These are phyloP conservation scores for Penicillium sp. DNA, from an alignment of 2,329 filamentous ascomycete genomes.

Conservation along the genomic window DNA sequence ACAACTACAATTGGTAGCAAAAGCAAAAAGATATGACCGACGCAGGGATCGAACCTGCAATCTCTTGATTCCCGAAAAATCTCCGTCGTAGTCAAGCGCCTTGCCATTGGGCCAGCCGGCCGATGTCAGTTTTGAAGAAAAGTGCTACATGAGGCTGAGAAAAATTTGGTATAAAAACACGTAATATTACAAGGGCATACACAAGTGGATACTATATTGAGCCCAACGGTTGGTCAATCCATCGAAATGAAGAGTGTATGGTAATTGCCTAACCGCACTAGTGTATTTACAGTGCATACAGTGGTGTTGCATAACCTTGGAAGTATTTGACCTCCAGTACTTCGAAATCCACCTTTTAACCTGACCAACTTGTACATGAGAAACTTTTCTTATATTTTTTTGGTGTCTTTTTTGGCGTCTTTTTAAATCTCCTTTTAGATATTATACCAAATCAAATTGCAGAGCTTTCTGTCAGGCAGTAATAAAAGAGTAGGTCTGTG, in stretches of 20 bases:
- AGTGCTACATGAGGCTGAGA: background rate
- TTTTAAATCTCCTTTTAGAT: too few relatives aligned
- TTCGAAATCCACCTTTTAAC: too few relatives aligned
- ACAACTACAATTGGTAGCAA: background rate
- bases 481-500: too few relatives aligned
- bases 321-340: too few relatives aligned
- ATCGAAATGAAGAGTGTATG: background rate
- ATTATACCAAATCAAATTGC: too few relatives aligned
- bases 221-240: background rate
- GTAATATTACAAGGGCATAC: background rate
- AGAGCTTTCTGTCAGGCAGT: too few relatives aligned
- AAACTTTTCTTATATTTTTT: too few relatives aligned
- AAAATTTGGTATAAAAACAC: background rate
- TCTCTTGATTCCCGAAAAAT: constrained; percentile 49
- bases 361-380: too few relatives aligned
- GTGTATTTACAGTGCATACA: too few relatives aligned
- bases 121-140: background rate
- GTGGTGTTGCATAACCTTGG: too few relatives aligned
- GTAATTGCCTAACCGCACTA: too few relatives aligned
- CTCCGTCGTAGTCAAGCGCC: constrained; percentile 54
- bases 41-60: constrained; percentile 51
- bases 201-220: background rate
- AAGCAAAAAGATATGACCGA: constrained; percentile 28
- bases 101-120: constrained; percentile 51
- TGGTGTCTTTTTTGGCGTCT: too few relatives aligned